Evolutionary conservation across 192 early-diverging fungal species (phyloP), one percentile per base, ranked within the genome.

Genomic region (Jimgerdemannia flammicorona): DNA sequence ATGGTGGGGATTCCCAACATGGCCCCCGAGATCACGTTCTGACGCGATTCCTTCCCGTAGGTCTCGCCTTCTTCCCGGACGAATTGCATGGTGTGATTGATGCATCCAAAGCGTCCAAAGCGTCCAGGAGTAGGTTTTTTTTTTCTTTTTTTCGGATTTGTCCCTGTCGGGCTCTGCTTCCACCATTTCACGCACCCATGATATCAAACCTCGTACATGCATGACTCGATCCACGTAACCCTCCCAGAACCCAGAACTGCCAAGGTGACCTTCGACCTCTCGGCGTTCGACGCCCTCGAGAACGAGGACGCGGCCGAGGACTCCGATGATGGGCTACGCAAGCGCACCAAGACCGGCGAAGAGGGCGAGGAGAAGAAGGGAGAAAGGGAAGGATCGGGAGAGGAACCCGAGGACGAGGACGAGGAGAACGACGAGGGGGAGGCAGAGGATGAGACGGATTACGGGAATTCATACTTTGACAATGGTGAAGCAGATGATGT

Each of bases 381-480:
- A 6, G 67, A 68, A n/a, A 17, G 8, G 4, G 67, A 68, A 41
- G 11, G 11, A 54, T 91, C 89, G 83, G 94, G 94, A 75, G 86
- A 89, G 39, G 94, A 94, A 44, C 92, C 93, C 72, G 90, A 91
- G 10, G 93, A 95, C 75, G 93, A 91, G 59, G 93, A 95, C 19
- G 17, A 68, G 4, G 6, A 68, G 40, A n/a, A n/a, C n/a, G n/a
- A n/a, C n/a, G 67, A 68, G 40, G 67, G n/a, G 40, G 67, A 68
- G 40, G 67, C 4, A 8, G 67, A 68, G 4, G 67, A 68, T 9
- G 67, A 68, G 4, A 17, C 4, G 6, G 67, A 68, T 68, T 68
- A 68, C n/a, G 67, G 67, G 40, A 8, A 40, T 9, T 40, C 20
- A 8, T 68, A 68, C 17, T 68, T 68, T 68, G 67, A 68, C n/a